Evolutionary conservation across 345 rosid species (phyloP).

Genomic region (Acer yangbiense): DNA sequence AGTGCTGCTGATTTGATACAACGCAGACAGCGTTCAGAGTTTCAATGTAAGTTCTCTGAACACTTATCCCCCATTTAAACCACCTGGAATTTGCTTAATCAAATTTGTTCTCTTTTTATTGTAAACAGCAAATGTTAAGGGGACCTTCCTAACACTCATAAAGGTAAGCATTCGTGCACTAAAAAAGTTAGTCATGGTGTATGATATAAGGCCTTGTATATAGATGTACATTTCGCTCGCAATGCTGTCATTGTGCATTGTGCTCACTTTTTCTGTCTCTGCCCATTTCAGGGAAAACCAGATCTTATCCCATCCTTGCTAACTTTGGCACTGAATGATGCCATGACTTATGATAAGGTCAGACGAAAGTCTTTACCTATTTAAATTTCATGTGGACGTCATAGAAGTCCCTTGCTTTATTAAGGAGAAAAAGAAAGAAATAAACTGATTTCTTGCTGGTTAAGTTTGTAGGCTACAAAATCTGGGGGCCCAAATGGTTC

Average conservation of each 20-base stretch:
- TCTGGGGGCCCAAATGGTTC: slow-evolving; percentile 97
- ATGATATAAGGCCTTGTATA: neutral
- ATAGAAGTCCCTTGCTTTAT: slow-evolving; percentile 6
- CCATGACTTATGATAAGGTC: slow-evolving; percentile 91
- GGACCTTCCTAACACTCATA: slow-evolving; percentile 45
- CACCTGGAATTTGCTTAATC: slow-evolving; percentile 11
- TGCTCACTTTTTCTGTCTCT: slow-evolving; percentile 2
- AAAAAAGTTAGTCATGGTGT: neutral
- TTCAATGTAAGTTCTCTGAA: slow-evolving; percentile 53
- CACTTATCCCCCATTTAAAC: neutral
- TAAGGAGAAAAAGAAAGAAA: neutral
- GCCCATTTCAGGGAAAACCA: slow-evolving; percentile 54
- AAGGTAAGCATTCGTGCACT: slow-evolving; percentile 38
- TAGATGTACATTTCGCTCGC: neutral
- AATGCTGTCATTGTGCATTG: neutral
- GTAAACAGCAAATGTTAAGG: slow-evolving; percentile 64
- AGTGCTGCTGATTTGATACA: slow-evolving; percentile 89
- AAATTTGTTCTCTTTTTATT: slow-evolving; percentile 19
- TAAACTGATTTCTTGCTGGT: slow-evolving; percentile 28
- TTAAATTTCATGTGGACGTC: neutral
- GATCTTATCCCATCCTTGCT: slow-evolving; percentile 70
- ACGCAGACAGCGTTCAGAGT: slow-evolving; percentile 86
- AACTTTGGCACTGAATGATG: slow-evolving; percentile 80
- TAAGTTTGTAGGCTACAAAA: slow-evolving; percentile 73
- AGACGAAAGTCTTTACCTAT: slow-evolving; percentile 18